These are phyloP conservation scores for Gypsophila paniculata DNA, from an alignment of 179 eudicot species.

Conservation along the genomic window DNA sequence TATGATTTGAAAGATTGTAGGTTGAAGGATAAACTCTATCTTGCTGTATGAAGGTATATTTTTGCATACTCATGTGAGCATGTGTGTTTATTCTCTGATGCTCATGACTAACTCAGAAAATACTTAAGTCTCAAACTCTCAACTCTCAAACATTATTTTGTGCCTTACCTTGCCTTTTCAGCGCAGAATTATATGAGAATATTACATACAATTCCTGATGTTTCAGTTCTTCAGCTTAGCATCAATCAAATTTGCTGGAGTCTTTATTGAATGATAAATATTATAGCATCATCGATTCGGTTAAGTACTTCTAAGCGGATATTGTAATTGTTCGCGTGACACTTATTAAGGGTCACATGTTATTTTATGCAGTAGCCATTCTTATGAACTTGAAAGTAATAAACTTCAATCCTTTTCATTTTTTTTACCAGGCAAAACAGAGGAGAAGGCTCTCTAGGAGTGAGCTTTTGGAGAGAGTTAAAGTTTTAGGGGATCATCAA, in stretches of 20 bases:
- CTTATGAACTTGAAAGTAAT: background rate
- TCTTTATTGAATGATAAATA: background rate
- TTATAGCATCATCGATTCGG: background rate
- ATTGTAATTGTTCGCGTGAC: background rate
- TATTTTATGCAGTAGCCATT: background rate
- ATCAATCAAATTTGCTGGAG: background rate
- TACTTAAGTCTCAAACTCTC: too few species aligned
- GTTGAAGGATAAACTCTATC: background rate
- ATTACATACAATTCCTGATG: background rate
- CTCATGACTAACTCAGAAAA: background rate
- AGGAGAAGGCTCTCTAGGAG: constrained; percentile 51
- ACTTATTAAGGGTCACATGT: background rate
- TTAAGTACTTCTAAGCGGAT: background rate
- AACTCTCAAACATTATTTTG: too few species aligned
- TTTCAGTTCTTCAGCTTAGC: background rate
- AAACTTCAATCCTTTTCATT: constrained; percentile 5
- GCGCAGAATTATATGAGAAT: background rate
- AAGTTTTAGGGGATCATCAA: constrained; percentile 52
- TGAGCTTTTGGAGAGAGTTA: constrained; percentile 56
- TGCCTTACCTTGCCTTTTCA: too few species aligned
- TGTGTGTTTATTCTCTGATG: background rate
- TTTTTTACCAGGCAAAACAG: constrained; percentile 38
- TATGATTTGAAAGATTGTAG: background rate
- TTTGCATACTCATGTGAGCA: background rate
- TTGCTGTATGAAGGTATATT: background rate